These are phyloP conservation scores for Xerocomus nothofagi DNA, from an alignment of 1,284 basidiomycete species.

Conservation along the genomic window DNA sequence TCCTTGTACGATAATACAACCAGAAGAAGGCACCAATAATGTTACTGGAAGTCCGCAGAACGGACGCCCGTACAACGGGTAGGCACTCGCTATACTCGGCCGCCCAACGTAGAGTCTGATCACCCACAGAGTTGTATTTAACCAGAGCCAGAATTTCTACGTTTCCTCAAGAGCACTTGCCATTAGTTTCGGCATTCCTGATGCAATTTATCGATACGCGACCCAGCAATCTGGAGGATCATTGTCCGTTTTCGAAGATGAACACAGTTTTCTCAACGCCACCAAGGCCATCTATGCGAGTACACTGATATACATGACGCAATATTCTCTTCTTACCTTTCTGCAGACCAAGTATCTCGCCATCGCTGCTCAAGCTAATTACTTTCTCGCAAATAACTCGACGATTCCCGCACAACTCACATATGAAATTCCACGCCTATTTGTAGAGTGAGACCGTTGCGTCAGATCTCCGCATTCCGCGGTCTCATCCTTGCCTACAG, in stretches of 20 bases:
- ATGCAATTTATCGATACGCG: slow-evolving; percentile 55
- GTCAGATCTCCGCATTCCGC: not conserved
- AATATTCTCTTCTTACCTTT: not conserved
- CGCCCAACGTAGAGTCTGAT: slow-evolving; percentile 1
- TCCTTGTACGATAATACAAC: slow-evolving; percentile 35
- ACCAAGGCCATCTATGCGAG: slow-evolving; percentile 54
- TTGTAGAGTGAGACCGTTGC: slow-evolving; percentile 51
- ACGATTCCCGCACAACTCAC: slow-evolving; percentile 41
- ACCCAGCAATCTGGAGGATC: slow-evolving; percentile 39
- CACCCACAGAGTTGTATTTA: slow-evolving; percentile 46
- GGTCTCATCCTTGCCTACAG: slow-evolving; percentile 36
- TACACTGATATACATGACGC: slow-evolving; percentile 5
- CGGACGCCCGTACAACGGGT: slow-evolving; percentile 59
- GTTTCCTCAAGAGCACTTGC: slow-evolving; percentile 49
- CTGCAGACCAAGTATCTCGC: slow-evolving; percentile 56
- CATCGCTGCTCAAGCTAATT: slow-evolving; percentile 52
- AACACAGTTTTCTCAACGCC: slow-evolving; percentile 51
- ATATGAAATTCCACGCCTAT: slow-evolving; percentile 46
- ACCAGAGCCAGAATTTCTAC: slow-evolving; percentile 40
- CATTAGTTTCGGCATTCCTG: slow-evolving; percentile 49
- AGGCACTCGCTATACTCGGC: not conserved
- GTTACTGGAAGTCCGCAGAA: slow-evolving; percentile 45
- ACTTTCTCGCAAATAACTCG: slow-evolving; percentile 46
- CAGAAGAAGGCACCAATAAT: slow-evolving; percentile 44
- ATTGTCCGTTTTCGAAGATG: slow-evolving; percentile 45